A percentile compares a stretch with the other conserved stretches of the same genome.
These are phyloP conservation scores for Blastocystis sp. DNA, from an alignment of 352 stramenopile species.

Conservation along the genomic window DNA sequence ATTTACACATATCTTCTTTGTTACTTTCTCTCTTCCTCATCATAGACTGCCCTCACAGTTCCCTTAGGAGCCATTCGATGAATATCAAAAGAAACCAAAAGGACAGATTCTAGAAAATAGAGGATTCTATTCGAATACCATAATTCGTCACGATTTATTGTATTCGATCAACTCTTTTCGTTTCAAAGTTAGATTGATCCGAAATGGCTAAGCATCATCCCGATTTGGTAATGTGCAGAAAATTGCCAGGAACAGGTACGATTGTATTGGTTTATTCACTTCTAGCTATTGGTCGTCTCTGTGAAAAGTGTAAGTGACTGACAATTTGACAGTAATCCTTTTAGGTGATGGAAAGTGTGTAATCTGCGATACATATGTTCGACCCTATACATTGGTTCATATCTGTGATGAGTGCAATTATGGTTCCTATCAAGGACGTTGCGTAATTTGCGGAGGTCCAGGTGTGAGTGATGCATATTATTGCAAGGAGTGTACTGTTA, in stretches of 20 bases:
- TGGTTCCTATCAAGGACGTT: constrained; percentile 85
- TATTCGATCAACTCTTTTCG: neutral
- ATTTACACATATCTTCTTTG: neutral
- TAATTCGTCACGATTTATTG: too few species aligned
- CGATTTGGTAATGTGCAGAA: constrained; percentile 98
- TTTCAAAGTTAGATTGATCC: neutral
- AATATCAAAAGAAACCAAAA: too few species aligned
- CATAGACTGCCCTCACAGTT: neutral
- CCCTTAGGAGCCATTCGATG: constrained; percentile 25
- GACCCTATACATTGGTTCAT: constrained; percentile 87
- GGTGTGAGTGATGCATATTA: constrained; percentile 98
- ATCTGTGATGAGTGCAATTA: constrained; percentile 99
- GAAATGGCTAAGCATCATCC: constrained; percentile 97
- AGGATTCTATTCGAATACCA: too few species aligned
- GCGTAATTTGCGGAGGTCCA: constrained; percentile 90
- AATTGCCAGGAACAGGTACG: constrained; percentile 90
- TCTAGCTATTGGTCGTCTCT: constrained; percentile 85
- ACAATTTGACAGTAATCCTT: constrained; percentile 39
- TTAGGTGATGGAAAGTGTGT: constrained; percentile 94
- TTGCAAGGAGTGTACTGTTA: constrained; percentile 93
- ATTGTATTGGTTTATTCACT: constrained; percentile 44
- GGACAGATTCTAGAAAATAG: too few species aligned
- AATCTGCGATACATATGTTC: constrained; percentile 98
- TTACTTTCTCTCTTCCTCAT: constrained; percentile 22
- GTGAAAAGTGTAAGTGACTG: constrained; percentile 84